phyloP scores from a whole-genome alignment of 192 early-diverging fungal genomes.

The Backusella circina region DNA sequence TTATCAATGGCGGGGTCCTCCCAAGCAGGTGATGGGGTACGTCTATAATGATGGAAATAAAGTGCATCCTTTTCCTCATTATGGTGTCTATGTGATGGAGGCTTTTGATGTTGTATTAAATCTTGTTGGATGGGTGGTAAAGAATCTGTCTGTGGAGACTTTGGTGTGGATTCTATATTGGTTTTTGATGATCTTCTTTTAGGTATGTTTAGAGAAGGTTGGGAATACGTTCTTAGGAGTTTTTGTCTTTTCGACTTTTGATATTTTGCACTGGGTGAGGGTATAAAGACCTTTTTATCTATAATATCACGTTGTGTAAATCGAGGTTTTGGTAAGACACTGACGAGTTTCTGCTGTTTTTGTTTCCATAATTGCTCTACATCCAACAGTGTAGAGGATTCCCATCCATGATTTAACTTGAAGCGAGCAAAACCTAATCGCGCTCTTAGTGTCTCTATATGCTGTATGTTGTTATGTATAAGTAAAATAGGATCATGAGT shows the following conservation, averaged over 20 bases:
- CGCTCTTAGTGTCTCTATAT: slow-evolving; percentile 4
- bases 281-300: slow-evolving; percentile 24
- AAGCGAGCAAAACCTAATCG: slow-evolving; percentile 29
- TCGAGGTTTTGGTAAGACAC: slow-evolving; percentile 17
- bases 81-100: background rate
- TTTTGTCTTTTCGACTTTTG: slow-evolving; percentile 10
- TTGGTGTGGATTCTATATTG: background rate
- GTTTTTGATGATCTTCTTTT: slow-evolving; percentile 3
- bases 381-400: slow-evolving; percentile 23
- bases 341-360: slow-evolving; percentile 10
- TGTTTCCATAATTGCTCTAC: slow-evolving; percentile 30
- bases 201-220: background rate
- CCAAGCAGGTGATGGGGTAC: background rate
- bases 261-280: slow-evolving; percentile 4
- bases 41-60: background rate
- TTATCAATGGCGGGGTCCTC: background rate
- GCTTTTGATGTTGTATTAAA: background rate
- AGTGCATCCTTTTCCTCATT: background rate
- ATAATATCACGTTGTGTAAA: slow-evolving; percentile 33
- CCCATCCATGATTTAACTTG: slow-evolving; percentile 34
- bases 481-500: background rate
- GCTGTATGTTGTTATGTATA: background rate
- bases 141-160: background rate
- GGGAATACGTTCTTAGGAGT: slow-evolving; percentile 17
- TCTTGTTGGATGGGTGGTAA: background rate